Conservation (phyloP, 1,139 yeast genomes). For the Protomyces lactucae-debilis region DNA sequence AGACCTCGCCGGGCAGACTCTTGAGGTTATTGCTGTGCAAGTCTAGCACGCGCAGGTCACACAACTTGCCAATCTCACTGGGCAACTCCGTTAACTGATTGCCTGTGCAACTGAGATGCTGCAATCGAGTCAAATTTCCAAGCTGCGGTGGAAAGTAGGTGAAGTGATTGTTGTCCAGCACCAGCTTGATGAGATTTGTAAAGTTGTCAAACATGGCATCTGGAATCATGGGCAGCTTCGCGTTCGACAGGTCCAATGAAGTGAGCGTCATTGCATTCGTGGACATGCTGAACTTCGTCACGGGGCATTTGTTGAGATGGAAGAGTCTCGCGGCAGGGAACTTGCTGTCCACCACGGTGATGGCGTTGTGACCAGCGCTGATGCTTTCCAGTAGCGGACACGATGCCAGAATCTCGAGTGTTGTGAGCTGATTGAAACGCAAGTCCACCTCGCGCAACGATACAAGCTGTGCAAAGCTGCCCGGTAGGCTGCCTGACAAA, state of each 20-base stretch:
- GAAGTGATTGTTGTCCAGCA: constrained; percentile 76
- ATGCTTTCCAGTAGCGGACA: constrained; percentile 67
- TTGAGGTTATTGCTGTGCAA: constrained; percentile 82
- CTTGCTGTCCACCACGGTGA: constrained; percentile 63
- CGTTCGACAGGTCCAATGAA: constrained; percentile 70
- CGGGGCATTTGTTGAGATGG: constrained; percentile 68
- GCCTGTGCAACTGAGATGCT: constrained; percentile 63
- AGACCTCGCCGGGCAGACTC: constrained; percentile 60
- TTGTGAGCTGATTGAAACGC: constrained; percentile 64
- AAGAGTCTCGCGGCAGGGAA: constrained; percentile 54
- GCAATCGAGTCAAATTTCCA: constrained; percentile 54
- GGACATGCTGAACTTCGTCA: constrained; percentile 66
- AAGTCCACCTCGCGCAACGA: constrained; percentile 72
- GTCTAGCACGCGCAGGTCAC: constrained; percentile 64
- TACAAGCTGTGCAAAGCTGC: constrained; percentile 49
- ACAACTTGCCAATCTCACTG: constrained; percentile 55
- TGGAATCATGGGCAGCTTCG: constrained; percentile 72
- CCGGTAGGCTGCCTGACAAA: constrained; percentile 55
- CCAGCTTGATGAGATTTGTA: constrained; percentile 65
- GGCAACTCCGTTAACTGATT: constrained; percentile 79
- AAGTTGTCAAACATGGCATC: constrained; percentile 58
- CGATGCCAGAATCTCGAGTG: constrained; percentile 58
- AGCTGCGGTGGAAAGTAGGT: constrained; percentile 70
- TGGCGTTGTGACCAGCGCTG: constrained; percentile 70
- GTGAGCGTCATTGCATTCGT: constrained; percentile 57